Base-by-base conservation (phyloP, 2,329 filamentous ascomycete genomes). In the Botryotinia convoluta region DNA sequence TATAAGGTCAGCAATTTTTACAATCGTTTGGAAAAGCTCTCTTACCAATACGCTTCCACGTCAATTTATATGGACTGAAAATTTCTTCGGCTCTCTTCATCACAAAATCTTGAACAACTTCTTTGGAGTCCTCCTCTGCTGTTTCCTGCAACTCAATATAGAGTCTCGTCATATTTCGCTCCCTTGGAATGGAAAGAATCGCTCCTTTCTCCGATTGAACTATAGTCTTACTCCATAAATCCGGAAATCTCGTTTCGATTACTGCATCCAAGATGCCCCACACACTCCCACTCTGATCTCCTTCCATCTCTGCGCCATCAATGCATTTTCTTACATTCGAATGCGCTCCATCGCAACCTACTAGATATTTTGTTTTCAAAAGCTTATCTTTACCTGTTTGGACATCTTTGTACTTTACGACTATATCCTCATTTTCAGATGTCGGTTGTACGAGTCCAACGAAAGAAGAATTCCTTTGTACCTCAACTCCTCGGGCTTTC, bases 1-100 rank as follows among this genome's bases (percentile, higher is more conserved):
- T 88, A 83, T 93, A 18, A 90, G 89, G 73, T 93, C 90, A 77
- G 44, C 1, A 42, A 71, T 16, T 70, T n/a, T 42, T n/a, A 29
- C 37, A n/a, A 32, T 29, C 37, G 0, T 14, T 16, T 6, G 83
- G 7, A 81, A 76, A 72, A 48, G 90, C 85, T 80, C 93, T 93
- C 61, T 90, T 88, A 63, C 90, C 91, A 83, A 93, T 93, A 90
- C 91, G 93, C 81, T 91, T 84, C 88, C 88, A 90, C 65, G 86
- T 83, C 61, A 90, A 82, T 70, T 81, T 82, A 78, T 87, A 90
- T 2, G 88, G 88, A 8, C 85, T 84, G 83, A 90, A 86, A 73
- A 90, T 90, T 77, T 87, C 85, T 77, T 85, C 85, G 10, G 90
- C 90, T 64, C 89, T 87, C 77, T 87, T 85, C 86, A 93, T 93